A percentile compares a stretch with the other conserved stretches of the same genome.
Conservation (phyloP, 257 asterid species). For the Solanum paucissectum region DNA sequence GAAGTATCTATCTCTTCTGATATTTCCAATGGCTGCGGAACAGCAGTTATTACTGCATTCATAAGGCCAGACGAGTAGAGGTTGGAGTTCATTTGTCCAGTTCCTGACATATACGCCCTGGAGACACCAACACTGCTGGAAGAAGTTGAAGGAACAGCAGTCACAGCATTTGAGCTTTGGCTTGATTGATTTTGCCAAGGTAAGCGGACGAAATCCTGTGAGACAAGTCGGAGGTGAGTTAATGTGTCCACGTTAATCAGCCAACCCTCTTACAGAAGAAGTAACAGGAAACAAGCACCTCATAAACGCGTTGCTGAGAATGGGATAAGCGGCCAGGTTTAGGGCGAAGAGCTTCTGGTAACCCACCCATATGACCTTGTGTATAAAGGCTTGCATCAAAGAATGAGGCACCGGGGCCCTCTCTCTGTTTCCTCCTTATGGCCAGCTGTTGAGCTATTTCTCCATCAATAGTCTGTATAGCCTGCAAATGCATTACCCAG, state of each 20-base stretch:
- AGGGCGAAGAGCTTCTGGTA: conserved; percentile 97
- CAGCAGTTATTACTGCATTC: conserved; percentile 44
- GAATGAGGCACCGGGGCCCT: conserved; percentile 58
- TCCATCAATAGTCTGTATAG: conserved; percentile 85
- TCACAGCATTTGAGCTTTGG: conserved; percentile 56
- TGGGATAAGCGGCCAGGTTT: conserved; percentile 85
- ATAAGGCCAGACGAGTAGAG: conserved; percentile 45
- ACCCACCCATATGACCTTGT: conserved; percentile 62
- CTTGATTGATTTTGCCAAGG: conserved; percentile 90
- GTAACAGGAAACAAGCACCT: conserved; percentile 35
- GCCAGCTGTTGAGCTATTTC: conserved; percentile 76
- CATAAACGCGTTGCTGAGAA: conserved; percentile 93
- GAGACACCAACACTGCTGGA: conserved; percentile 45
- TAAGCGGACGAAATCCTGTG: conserved; percentile 91
- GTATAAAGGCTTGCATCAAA: conserved; percentile 59
- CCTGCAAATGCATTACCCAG: conserved; percentile 31
- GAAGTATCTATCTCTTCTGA: conserved; percentile 52
- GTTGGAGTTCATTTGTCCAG: conserved; percentile 48
- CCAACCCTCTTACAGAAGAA: background rate
- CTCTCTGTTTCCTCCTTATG: conserved; percentile 72
- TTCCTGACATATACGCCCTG: conserved; percentile 38
- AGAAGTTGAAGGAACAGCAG: conserved; percentile 57
- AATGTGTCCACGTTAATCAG: background rate
- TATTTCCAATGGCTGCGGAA: conserved; percentile 49
- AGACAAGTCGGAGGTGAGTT: background rate